Evolutionary conservation across 2,329 filamentous ascomycete species (phyloP).

Genomic region (Aspergillus floridensis): DNA sequence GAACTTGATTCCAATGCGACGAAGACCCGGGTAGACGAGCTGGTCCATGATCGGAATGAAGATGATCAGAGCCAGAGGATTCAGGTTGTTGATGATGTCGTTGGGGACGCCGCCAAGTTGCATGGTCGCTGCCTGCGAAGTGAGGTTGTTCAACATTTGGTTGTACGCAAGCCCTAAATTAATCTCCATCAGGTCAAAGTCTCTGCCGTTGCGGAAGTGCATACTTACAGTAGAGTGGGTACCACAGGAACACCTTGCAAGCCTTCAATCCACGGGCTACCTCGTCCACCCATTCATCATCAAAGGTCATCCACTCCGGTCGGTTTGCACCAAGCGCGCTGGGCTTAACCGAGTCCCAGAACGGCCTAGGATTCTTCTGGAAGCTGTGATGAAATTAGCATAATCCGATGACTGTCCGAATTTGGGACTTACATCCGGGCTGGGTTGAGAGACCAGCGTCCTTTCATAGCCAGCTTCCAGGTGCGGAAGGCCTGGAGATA

Average conservation of each 20-base stretch:
- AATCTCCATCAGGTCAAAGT: not conserved
- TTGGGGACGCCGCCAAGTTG: conserved; percentile 53
- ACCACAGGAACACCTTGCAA: conserved; percentile 66
- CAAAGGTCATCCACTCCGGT: conserved; percentile 67
- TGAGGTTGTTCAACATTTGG: conserved; percentile 56
- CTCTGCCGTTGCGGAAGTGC: not conserved
- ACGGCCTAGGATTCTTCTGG: conserved; percentile 14
- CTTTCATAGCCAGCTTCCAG: conserved; percentile 61
- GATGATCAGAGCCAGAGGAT: conserved; percentile 54
- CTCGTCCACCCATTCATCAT: conserved; percentile 80
- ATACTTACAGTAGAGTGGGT: conserved; percentile 47
- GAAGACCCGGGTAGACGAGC: conserved; percentile 52
- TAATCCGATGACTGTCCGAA: not conserved
- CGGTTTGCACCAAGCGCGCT: conserved; percentile 21
- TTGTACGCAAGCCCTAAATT: conserved; percentile 47
- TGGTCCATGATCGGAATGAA: conserved; percentile 55
- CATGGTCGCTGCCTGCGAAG: conserved; percentile 57
- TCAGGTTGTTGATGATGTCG: conserved; percentile 56
- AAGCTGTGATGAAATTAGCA: conserved; percentile 12
- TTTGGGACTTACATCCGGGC: conserved; percentile 50
- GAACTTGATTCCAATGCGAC: conserved; percentile 48
- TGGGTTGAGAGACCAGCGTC: conserved; percentile 61
- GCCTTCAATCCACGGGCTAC: conserved; percentile 67
- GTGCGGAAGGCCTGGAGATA: conserved; percentile 65
- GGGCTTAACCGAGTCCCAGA: conserved; percentile 36